These are phyloP conservation scores for Chenopodium berlandieri DNA, from an alignment of 148 eudicot genomes.

Conservation along the genomic window DNA sequence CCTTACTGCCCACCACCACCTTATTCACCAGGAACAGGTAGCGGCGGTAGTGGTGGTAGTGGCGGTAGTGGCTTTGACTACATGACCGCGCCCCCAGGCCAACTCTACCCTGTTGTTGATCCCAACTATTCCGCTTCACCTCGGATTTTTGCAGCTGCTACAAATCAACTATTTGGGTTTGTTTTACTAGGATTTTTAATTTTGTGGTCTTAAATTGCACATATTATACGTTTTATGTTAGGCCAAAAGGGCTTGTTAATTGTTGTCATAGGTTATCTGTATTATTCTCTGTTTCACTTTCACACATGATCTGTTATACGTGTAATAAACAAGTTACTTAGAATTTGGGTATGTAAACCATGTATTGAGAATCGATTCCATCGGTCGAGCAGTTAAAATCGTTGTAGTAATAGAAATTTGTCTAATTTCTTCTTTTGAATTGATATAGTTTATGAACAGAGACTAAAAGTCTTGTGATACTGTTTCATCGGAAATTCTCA, in stretches of 20 bases:
- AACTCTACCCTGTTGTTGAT: constrained; percentile 8
- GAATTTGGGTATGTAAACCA: neutral
- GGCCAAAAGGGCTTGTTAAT: neutral
- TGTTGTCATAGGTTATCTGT: neutral
- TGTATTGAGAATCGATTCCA: neutral
- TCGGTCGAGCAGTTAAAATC: neutral
- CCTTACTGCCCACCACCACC: constrained; percentile 41
- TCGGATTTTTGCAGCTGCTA: neutral
- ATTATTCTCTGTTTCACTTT: neutral
- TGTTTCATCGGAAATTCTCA: neutral
- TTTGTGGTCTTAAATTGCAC: neutral
- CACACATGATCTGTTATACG: neutral
- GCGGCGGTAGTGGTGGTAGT: neutral
- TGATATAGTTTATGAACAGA: neutral
- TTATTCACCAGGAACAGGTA: neutral
- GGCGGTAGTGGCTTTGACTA: neutral
- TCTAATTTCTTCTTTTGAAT: neutral
- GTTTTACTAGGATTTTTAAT: neutral
- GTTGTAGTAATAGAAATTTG: neutral
- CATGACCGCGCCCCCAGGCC: constrained; percentile 5
- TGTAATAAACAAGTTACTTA: neutral
- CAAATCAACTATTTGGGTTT: neutral
- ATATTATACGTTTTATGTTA: neutral
- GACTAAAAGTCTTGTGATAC: neutral
- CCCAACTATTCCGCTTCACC: neutral